A percentile compares a stretch with the other conserved stretches of the same genome.
Evolutionary conservation across 805 yeast genomes (phyloP).

Genomic region (Candida vaughaniae): DNA sequence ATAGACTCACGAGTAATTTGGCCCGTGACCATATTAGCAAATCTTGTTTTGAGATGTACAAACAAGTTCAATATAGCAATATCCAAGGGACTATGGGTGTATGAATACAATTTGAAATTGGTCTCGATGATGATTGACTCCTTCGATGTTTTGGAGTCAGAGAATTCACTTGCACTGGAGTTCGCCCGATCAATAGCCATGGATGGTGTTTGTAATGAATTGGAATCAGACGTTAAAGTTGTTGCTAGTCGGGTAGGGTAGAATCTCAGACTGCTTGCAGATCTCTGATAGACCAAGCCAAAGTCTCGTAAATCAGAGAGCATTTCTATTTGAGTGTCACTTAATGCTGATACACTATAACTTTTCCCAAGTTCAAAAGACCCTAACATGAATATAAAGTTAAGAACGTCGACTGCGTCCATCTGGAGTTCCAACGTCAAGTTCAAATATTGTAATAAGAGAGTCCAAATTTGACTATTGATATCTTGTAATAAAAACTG

Average conservation of each 20-base stretch:
- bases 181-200: slow-evolving; percentile 72
- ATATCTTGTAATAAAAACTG: slow-evolving; percentile 92
- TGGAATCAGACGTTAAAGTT: slow-evolving; percentile 81
- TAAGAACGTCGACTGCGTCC: slow-evolving; percentile 95
- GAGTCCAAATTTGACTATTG: slow-evolving; percentile 92
- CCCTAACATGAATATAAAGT: slow-evolving; percentile 91
- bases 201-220: slow-evolving; percentile 69
- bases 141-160: slow-evolving; percentile 40
- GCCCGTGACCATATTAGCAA: slow-evolving; percentile 91
- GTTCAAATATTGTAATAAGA: slow-evolving; percentile 81
- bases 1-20: slow-evolving; percentile 90
- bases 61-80: slow-evolving; percentile 88
- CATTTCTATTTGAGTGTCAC: slow-evolving; percentile 81
- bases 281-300: slow-evolving; percentile 75
- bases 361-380: slow-evolving; percentile 89
- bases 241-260: slow-evolving; percentile 92
- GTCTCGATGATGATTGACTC: slow-evolving; percentile 91
- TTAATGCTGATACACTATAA: slow-evolving; percentile 67
- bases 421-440: slow-evolving; percentile 79
- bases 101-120: slow-evolving; percentile 88
- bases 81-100: slow-evolving; percentile 91
- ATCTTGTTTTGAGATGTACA: slow-evolving; percentile 80
- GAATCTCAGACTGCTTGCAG: slow-evolving; percentile 58
- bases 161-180: slow-evolving; percentile 13
- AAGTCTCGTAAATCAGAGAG: slow-evolving; percentile 87